These are phyloP conservation scores for Beauveria rudraprayagi DNA, from an alignment of 2,329 filamentous ascomycete genomes.

Conservation along the genomic window DNA sequence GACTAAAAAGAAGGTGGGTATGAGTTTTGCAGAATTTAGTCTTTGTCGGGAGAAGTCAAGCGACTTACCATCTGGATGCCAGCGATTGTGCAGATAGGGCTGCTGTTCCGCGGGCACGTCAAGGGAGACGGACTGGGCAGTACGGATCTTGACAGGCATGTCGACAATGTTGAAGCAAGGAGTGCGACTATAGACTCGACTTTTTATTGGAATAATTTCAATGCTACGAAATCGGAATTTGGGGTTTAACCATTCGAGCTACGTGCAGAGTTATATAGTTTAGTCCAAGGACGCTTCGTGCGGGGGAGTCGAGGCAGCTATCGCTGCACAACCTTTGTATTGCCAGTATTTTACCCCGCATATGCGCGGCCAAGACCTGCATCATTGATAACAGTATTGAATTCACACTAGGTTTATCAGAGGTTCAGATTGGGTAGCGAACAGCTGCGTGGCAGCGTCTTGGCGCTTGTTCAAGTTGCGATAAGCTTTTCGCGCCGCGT, in stretches of 20 bases:
- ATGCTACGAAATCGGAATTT: background rate
- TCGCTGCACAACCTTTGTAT: background rate
- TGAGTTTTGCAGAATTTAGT: background rate
- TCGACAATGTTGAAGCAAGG: background rate
- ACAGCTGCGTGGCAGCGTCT: background rate
- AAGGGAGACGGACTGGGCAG: conserved; percentile 64
- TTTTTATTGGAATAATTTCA: background rate
- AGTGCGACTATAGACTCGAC: background rate
- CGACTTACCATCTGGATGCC: conserved; percentile 77
- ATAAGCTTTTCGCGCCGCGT: background rate
- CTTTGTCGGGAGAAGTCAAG: background rate
- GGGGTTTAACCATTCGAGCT: background rate
- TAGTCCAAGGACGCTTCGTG: background rate
- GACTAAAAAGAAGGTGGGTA: conserved; percentile 40
- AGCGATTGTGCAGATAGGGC: conserved; percentile 69
- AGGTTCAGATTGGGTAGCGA: background rate
- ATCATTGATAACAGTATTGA: background rate
- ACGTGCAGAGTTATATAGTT: background rate
- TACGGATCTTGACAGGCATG: conserved; percentile 49
- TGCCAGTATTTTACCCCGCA: background rate
- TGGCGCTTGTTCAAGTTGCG: background rate
- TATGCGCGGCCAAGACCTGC: background rate
- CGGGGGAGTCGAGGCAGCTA: conserved; percentile 1
- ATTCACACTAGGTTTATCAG: conserved; percentile 6
- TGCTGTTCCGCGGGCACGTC: conserved; percentile 65